Evolutionary conservation across 768 basidiomycete genomes (phyloP).

Genomic region (Suillus lakei): DNA sequence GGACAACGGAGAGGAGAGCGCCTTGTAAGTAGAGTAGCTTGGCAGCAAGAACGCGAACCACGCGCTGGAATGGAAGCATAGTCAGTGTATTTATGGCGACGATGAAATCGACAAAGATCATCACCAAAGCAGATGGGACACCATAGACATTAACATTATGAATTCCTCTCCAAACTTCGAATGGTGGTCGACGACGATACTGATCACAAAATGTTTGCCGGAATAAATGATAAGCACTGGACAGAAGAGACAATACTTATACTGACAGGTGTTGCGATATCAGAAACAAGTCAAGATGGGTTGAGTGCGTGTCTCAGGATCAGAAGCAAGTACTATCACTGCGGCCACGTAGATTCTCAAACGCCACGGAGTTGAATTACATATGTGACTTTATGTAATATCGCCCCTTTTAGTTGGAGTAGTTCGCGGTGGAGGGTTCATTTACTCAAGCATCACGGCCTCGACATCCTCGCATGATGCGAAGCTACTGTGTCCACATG

Average conservation of each 20-base stretch:
- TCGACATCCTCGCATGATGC: not conserved
- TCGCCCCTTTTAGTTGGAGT: not conserved
- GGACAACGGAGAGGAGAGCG: constrained; percentile 54
- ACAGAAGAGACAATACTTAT: not conserved
- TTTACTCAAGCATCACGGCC: not conserved
- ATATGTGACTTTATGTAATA: not conserved
- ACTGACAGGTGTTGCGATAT: not conserved
- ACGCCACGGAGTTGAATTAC: not conserved
- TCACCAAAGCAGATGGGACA: constrained; percentile 57
- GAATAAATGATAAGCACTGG: not conserved
- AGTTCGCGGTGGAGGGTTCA: not conserved
- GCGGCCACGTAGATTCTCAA: not conserved
- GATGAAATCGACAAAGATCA: constrained; percentile 7
- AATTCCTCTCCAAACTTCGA: constrained; percentile 1
- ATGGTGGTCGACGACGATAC: not conserved
- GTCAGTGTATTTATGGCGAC: constrained; percentile 6
- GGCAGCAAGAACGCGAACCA: constrained; percentile 76
- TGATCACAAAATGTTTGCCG: not conserved
- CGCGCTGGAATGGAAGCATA: constrained; percentile 45
- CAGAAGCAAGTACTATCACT: not conserved
- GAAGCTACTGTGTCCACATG: not conserved
- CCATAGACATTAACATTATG: constrained; percentile 52
- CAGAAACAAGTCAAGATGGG: not conserved
- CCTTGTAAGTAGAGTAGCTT: constrained; percentile 69
- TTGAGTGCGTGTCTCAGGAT: not conserved